A percentile compares a stretch with the other conserved stretches of the same genome.
phyloP scores from a whole-genome alignment of 768 basidiomycete species.

The Russula olivacea region DNA sequence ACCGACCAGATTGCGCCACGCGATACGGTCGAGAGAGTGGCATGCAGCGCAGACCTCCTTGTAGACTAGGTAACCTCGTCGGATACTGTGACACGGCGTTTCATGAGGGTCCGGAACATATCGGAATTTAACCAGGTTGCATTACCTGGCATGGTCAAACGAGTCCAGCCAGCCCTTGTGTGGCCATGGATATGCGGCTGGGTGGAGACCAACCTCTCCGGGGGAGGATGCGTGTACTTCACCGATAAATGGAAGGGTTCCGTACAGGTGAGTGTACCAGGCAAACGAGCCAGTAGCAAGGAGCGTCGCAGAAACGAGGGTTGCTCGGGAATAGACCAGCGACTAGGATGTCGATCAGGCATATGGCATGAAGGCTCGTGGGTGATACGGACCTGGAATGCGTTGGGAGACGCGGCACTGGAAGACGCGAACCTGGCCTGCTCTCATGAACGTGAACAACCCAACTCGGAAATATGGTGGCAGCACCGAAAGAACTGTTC shows the following conservation, averaged over 20 bases:
- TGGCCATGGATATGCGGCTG: conserved; percentile 81
- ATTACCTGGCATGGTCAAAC: conserved; percentile 94
- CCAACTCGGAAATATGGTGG: conserved; percentile 11
- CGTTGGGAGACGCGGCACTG: conserved; percentile 46
- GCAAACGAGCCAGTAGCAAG: conserved; percentile 85
- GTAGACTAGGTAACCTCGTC: conserved; percentile 95
- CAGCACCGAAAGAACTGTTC: conserved; percentile 25
- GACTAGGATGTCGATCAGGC: conserved; percentile 39
- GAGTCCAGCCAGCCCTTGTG: conserved; percentile 85
- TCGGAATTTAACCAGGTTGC: conserved; percentile 21
- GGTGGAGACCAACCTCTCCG: conserved; percentile 92
- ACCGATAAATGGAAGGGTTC: conserved; percentile 79
- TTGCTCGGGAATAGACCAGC: conserved; percentile 61
- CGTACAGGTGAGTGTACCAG: conserved; percentile 96
- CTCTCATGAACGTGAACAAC: conserved; percentile 29
- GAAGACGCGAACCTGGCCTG: conserved; percentile 73
- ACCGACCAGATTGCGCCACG: conserved; percentile 98
- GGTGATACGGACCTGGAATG: conserved; percentile 53
- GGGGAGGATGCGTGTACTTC: conserved; percentile 91
- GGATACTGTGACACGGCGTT: conserved; percentile 54
- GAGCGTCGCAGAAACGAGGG: conserved; percentile 68
- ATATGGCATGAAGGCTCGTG: neutral
- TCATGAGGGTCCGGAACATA: conserved; percentile 16
- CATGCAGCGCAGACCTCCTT: conserved; percentile 99
- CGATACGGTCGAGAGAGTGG: conserved; percentile 98